These are phyloP conservation scores for Microbotryum intermedium DNA, from an alignment of 1,284 basidiomycete genomes.

Conservation along the genomic window DNA sequence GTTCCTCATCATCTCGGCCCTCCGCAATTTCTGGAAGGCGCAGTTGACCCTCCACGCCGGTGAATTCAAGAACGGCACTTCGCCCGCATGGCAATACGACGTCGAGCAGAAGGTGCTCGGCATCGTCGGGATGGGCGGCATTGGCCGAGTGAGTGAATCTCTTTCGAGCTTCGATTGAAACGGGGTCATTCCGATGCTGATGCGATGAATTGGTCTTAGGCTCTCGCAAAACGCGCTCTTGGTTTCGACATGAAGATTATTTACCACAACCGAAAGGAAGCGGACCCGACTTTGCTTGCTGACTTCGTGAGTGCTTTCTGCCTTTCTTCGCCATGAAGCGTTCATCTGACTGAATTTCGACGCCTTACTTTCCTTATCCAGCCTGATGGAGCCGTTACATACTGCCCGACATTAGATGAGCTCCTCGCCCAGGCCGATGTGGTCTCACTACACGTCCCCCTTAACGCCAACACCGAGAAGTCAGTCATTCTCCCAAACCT, in stretches of 20 bases:
- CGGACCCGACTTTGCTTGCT: background rate
- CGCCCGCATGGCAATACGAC: constrained; percentile 52
- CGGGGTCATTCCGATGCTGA: background rate
- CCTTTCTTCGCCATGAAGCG: background rate
- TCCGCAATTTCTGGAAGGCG: constrained; percentile 63
- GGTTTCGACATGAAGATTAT: constrained; percentile 73
- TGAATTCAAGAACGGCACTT: constrained; percentile 51
- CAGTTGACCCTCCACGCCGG: constrained; percentile 44
- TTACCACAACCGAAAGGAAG: constrained; percentile 55
- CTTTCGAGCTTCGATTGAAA: background rate
- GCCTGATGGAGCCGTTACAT: constrained; percentile 37
- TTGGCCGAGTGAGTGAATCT: constrained; percentile 47
- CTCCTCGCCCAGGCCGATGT: constrained; percentile 67
- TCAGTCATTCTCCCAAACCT: constrained; percentile 15
- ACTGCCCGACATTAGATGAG: constrained; percentile 58
- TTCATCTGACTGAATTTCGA: background rate
- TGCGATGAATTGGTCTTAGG: constrained; percentile 48
- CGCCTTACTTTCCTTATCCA: background rate
- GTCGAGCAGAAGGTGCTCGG: constrained; percentile 68
- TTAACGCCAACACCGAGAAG: constrained; percentile 60
- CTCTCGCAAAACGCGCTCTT: constrained; percentile 39
- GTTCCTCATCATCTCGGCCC: constrained; percentile 69
- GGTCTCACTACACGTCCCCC: constrained; percentile 47
- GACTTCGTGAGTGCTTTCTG: background rate
- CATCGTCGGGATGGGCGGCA: constrained; percentile 81